Percentiles rank a stretch among this genome's conserved stretches.
Conservation (phyloP, 2,329 filamentous ascomycete species). For the Sordariomycetes sp. region DNA sequence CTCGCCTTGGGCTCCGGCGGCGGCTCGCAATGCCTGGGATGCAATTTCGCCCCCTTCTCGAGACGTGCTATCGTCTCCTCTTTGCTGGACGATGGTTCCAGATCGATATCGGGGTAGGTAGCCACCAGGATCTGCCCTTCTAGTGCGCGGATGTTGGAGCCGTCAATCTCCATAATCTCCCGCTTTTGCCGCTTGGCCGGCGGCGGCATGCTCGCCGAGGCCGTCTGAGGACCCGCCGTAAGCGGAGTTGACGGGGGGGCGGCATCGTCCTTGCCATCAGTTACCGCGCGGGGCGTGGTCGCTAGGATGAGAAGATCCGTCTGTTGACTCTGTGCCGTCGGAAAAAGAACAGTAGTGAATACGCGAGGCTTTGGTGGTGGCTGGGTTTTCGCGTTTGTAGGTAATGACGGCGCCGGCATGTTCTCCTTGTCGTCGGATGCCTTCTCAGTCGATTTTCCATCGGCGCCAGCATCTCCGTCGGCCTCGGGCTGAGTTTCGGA, state of each 20-base stretch:
- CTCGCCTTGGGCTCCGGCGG: constrained; percentile 77
- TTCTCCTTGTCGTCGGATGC: constrained; percentile 37
- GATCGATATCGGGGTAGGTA: constrained; percentile 59
- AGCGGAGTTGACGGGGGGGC: constrained; percentile 54
- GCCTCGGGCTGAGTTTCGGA: constrained; percentile 27
- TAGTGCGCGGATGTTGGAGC: constrained; percentile 56
- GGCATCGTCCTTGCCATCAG: constrained; percentile 15
- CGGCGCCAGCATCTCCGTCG: constrained; percentile 9
- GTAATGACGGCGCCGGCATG: constrained; percentile 36
- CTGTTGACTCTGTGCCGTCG: constrained; percentile 63
- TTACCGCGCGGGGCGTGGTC: constrained; percentile 2
- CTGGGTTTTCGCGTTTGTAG: constrained; percentile 22
- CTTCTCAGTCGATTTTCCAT: constrained; percentile 22
- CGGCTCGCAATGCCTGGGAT: constrained; percentile 63
- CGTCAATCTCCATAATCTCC: constrained; percentile 64
- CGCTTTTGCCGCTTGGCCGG: constrained; percentile 56
- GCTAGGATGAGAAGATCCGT: constrained; percentile 48
- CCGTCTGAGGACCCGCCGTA: constrained; percentile 44
- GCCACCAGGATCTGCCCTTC: constrained; percentile 65
- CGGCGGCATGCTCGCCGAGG: constrained; percentile 42
- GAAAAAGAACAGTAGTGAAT: constrained; percentile 70
- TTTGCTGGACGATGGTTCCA: constrained; percentile 60
- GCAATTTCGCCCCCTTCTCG: constrained; percentile 43
- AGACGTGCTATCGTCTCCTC: constrained; percentile 61
- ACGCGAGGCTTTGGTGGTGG: constrained; percentile 46